Evolutionary conservation across 352 stramenopile species (phyloP).

Genomic region (Phytopythium helicoides): DNA sequence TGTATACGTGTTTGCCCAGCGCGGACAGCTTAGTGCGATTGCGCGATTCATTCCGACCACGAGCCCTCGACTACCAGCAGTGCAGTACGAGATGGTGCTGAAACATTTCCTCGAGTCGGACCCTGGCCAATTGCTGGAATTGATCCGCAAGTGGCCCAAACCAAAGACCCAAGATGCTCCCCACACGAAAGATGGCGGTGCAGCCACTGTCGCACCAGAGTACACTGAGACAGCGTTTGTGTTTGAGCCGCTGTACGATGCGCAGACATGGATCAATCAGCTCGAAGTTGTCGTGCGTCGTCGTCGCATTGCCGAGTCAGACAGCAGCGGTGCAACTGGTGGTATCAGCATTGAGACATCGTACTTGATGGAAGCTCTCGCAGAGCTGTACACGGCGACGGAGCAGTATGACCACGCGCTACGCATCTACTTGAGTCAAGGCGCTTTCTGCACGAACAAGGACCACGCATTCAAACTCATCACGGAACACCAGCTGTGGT

Average conservation of each 20-base stretch:
- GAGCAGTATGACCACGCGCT: slow-evolving; percentile 82
- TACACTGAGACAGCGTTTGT: slow-evolving; percentile 69
- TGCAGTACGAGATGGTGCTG: slow-evolving; percentile 85
- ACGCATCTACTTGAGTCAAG: slow-evolving; percentile 84
- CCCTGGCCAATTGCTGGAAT: slow-evolving; percentile 64
- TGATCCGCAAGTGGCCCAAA: slow-evolving; percentile 85
- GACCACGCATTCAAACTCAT: slow-evolving; percentile 85
- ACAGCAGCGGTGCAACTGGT: slow-evolving; percentile 21
- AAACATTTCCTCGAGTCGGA: slow-evolving; percentile 85
- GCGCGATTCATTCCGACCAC: slow-evolving; percentile 71
- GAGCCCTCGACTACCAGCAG: slow-evolving; percentile 57
- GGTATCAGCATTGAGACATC: slow-evolving; percentile 73
- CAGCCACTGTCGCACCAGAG: slow-evolving; percentile 42
- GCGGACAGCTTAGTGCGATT: slow-evolving; percentile 67
- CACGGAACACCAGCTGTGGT: slow-evolving; percentile 78
- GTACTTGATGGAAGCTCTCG: slow-evolving; percentile 79
- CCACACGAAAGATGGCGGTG: slow-evolving; percentile 9
- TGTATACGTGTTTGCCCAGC: slow-evolving; percentile 83
- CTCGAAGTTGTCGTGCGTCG: slow-evolving; percentile 72
- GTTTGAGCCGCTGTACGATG: slow-evolving; percentile 79
- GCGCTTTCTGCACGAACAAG: slow-evolving; percentile 83
- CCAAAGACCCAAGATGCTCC: slow-evolving; percentile 41
- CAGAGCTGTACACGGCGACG: slow-evolving; percentile 77
- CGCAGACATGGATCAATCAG: slow-evolving; percentile 79
- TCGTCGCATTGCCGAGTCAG: slow-evolving; percentile 62